These are phyloP conservation scores for Sugiyamaella chiloensis DNA, from an alignment of 805 yeast genomes.

Conservation along the genomic window DNA sequence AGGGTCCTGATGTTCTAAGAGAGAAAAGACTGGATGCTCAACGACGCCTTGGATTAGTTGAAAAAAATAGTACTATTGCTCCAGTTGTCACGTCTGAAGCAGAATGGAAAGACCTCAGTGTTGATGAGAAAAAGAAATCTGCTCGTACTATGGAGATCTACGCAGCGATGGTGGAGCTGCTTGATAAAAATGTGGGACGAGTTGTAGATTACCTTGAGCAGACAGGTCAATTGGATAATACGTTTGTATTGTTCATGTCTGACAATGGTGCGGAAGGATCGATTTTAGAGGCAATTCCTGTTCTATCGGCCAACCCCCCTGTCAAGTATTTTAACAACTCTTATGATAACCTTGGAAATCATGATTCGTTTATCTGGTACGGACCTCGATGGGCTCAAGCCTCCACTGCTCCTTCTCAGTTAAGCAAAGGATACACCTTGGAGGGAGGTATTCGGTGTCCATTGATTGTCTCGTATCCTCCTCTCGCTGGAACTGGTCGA, in stretches of 20 bases:
- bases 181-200: slow-evolving; percentile 52
- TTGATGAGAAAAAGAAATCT: slow-evolving; percentile 38
- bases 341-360: slow-evolving; percentile 47
- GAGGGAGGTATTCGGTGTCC: slow-evolving; percentile 64
- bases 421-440: slow-evolving; percentile 55
- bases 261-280: slow-evolving; percentile 67
- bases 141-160: slow-evolving; percentile 51
- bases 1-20: slow-evolving; percentile 48
- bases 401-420: slow-evolving; percentile 53
- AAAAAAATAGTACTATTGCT: slow-evolving; percentile 39
- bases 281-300: slow-evolving; percentile 52
- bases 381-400: slow-evolving; percentile 63
- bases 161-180: slow-evolving; percentile 61
- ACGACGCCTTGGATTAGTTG: slow-evolving; percentile 45
- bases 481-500: slow-evolving; percentile 21
- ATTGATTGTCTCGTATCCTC: slow-evolving; percentile 46
- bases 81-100: slow-evolving; percentile 32
- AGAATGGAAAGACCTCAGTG: slow-evolving; percentile 44
- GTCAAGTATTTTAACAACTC: slow-evolving; percentile 41
- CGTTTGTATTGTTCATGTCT: slow-evolving; percentile 56
- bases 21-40: slow-evolving; percentile 40
- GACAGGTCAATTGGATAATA: slow-evolving; percentile 49
- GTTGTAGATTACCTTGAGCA: slow-evolving; percentile 42
- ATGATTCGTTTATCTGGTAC: slow-evolving; percentile 49
- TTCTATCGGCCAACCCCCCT: slow-evolving; percentile 30